phyloP scores from a whole-genome alignment of 345 rosid genomes.

The Citrus cavaleriei region DNA sequence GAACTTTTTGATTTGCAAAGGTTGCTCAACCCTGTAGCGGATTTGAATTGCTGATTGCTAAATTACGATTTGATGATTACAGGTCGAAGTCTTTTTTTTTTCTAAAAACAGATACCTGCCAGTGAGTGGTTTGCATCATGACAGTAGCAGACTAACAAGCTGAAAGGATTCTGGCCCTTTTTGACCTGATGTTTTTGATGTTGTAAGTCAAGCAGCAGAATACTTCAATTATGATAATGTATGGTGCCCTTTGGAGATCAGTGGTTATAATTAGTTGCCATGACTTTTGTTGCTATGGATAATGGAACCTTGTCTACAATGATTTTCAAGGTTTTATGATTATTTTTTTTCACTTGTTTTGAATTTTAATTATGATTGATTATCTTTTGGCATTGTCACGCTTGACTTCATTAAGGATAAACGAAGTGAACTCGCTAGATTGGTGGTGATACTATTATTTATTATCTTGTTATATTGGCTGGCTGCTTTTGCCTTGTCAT shows the following conservation, averaged over 20 bases:
- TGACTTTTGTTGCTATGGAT: not conserved
- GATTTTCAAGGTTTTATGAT: not conserved
- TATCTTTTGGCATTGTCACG: not conserved
- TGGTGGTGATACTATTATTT: not conserved
- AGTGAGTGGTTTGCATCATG: not conserved
- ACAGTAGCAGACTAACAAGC: not conserved
- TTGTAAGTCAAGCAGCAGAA: not conserved
- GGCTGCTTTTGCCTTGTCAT: no score
- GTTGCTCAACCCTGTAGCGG: not conserved
- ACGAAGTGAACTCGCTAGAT: not conserved
- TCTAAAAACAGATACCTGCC: not conserved
- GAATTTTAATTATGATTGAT: not conserved
- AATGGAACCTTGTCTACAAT: not conserved
- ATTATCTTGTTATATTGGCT: no score
- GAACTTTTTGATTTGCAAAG: not conserved
- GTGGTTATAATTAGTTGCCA: not conserved
- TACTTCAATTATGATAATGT: not conserved
- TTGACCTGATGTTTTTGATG: not conserved
- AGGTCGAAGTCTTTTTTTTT: not conserved
- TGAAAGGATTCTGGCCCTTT: not conserved
- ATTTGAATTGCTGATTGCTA: not conserved
- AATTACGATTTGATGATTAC: not conserved
- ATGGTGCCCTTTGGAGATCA: not conserved
- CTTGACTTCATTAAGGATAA: not conserved
- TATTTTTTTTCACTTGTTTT: not conserved